Evolutionary conservation across 495 filamentous ascomycete species (phyloP), one percentile per base, ranked within the genome.

Genomic region (Barbatosphaeria neglecta): DNA sequence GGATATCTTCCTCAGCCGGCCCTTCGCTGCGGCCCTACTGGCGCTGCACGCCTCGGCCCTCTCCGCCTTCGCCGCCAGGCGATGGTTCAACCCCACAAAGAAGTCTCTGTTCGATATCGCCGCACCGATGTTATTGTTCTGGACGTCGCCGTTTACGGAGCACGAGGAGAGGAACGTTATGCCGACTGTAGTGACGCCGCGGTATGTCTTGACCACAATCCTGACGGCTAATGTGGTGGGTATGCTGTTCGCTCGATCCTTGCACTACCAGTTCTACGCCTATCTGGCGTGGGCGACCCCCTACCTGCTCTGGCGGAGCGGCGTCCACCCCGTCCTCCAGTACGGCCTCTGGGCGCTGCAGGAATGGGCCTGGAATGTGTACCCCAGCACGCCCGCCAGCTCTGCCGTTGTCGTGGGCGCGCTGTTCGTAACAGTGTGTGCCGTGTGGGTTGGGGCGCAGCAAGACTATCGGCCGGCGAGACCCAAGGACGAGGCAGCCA

Each of bases 231-330:
- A 92, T 49, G 71, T 77, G 28, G 80, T 95, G 54, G 92, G 92
- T 31, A 76, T 95, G 66, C 77, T 97, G 28, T 96, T 89, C 58
- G 92, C 92, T 13, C 75, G 92, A 44, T 87, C 82, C 19, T 72
- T 98, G 45, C 92, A 98, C 68, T 98, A 96, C 64, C 92, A 98
- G 58, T 98, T 98, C 69, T 97, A 90, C 69, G 76, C 86, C 42
- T 95, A 90, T 71, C 74, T 95, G 37, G 83, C 86, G 39, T 95
- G 88, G 88, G 78, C 86, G 11, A 88, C 88, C 6, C 92, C 92
- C 0, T 95, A 87, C 61, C 76, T 98, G 18, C 75, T 96, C 41
- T 97, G 90, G 88, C 78, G 78, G 46, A 79, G 81, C 46, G 82
- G 83, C 4, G 53, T 84, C 48, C 83, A 88, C 54, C 87, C 88